A percentile compares a stretch with the other conserved stretches of the same genome.
These are phyloP conservation scores for Fusarium secorum DNA, from an alignment of 2,329 filamentous ascomycete genomes.

Conservation along the genomic window DNA sequence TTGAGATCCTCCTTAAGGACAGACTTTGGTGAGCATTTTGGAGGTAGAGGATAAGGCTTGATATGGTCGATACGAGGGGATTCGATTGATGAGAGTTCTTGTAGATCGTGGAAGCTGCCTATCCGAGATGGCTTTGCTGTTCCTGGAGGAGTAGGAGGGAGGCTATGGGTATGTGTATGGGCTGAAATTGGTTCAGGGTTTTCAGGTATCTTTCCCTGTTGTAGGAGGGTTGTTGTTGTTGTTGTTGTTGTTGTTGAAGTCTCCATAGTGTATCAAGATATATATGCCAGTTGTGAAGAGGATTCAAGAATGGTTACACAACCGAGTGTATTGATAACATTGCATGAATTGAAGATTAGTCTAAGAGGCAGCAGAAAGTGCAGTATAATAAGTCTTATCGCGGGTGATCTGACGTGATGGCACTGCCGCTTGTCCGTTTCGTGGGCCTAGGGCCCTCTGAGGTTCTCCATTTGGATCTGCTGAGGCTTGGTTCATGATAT, in stretches of 20 bases:
- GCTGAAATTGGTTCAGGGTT: slow-evolving; percentile 8
- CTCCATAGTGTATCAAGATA: slow-evolving; percentile 27
- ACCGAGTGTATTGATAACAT: not conserved
- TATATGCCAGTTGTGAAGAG: not conserved
- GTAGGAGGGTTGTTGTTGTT: slow-evolving; percentile 23
- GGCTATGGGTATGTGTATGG: slow-evolving; percentile 33
- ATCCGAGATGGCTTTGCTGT: slow-evolving; percentile 50
- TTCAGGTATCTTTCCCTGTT: slow-evolving; percentile 12
- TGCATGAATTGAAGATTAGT: not conserved
- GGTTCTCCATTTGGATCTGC: slow-evolving; percentile 12
- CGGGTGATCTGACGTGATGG: slow-evolving; percentile 16
- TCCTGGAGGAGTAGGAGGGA: slow-evolving; percentile 52
- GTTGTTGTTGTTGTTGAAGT: slow-evolving; percentile 31
- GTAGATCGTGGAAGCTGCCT: slow-evolving; percentile 43
- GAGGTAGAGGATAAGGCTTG: slow-evolving; percentile 70
- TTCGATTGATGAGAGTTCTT: slow-evolving; percentile 30
- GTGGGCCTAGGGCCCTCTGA: not conserved
- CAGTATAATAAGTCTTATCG: slow-evolving; percentile 24
- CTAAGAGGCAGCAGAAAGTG: slow-evolving; percentile 3
- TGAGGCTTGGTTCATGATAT: slow-evolving; percentile 24
- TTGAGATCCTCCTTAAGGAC: slow-evolving; percentile 79
- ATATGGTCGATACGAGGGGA: slow-evolving; percentile 7
- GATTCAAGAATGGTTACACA: not conserved
- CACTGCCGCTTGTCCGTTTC: slow-evolving; percentile 13
- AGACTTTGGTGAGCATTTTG: slow-evolving; percentile 64